Evolutionary conservation across 23 red algal genomes (phyloP).

Genomic region (Agarophyton chilense): DNA sequence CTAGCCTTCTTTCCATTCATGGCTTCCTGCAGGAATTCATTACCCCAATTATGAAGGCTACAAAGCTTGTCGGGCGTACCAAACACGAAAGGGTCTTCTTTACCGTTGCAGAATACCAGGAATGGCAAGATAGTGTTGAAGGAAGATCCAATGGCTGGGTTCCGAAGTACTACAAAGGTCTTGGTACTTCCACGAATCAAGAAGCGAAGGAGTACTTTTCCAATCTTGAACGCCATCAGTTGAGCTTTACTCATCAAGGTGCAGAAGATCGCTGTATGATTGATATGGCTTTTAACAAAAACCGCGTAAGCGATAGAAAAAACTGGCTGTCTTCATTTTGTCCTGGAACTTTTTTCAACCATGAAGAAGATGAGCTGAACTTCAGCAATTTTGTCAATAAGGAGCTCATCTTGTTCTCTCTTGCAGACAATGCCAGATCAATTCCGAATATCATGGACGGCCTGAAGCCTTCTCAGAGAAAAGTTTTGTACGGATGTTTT

Average conservation of each 20-base stretch:
- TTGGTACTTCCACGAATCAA: constrained; percentile 82
- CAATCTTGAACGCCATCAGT: constrained; percentile 79
- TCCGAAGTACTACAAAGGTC: constrained; percentile 99
- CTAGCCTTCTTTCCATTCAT: constrained; percentile 71
- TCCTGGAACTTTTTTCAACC: constrained; percentile 85
- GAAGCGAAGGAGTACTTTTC: constrained; percentile 97
- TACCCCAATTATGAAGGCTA: constrained; percentile 92
- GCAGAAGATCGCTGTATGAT: constrained; percentile 61
- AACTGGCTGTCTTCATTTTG: constrained; percentile 77
- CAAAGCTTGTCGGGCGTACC: constrained; percentile 11
- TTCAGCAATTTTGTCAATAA: constrained; percentile 95
- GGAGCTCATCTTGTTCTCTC: constrained; percentile 95
- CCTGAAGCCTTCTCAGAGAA: constrained; percentile 94
- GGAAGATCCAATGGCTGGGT: constrained; percentile 68
- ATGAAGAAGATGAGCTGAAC: constrained; percentile 75
- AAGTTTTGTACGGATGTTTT: constrained; percentile 95
- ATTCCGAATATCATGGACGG: constrained; percentile 97
- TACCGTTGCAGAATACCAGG: constrained; percentile 86
- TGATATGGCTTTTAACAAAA: constrained; percentile 94
- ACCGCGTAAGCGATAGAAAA: constrained; percentile 82
- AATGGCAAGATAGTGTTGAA: constrained; percentile 56
- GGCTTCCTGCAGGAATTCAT: constrained; percentile 98
- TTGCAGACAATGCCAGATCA: constrained; percentile 89
- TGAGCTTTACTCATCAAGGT: constrained; percentile 65
- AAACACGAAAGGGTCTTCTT: constrained; percentile 79